phyloP scores from a whole-genome alignment of 768 basidiomycete genomes.

The Mycena floridula region DNA sequence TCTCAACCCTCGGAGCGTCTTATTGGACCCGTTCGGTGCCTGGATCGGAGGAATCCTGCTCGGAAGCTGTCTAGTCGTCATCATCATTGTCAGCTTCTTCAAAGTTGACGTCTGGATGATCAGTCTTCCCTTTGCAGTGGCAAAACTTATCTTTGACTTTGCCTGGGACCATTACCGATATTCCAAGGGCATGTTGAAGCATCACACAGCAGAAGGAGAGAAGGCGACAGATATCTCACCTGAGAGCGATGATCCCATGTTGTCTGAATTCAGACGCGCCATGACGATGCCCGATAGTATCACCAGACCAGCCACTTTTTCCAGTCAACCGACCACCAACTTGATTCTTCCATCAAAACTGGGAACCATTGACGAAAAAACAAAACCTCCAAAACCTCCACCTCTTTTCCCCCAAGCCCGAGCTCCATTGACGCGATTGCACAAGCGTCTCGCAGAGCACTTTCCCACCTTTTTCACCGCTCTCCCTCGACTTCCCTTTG shows the following conservation, averaged over 20 bases:
- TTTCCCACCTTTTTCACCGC: slow-evolving; percentile 73
- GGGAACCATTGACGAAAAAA: not conserved
- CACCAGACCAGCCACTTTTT: not conserved
- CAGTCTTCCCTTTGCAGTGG: slow-evolving; percentile 70
- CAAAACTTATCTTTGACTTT: slow-evolving; percentile 67
- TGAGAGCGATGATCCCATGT: slow-evolving; percentile 9
- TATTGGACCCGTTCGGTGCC: slow-evolving; percentile 72
- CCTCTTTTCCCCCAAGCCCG: not conserved
- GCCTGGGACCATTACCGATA: slow-evolving; percentile 50
- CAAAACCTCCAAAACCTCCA: not conserved
- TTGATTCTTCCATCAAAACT: slow-evolving; percentile 4
- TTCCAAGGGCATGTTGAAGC: slow-evolving; percentile 19
- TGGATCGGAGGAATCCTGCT: slow-evolving; percentile 67
- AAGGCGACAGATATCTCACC: slow-evolving; percentile 9
- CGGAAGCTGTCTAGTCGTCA: slow-evolving; percentile 57
- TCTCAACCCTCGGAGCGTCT: slow-evolving; percentile 49
- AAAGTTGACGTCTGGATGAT: slow-evolving; percentile 81
- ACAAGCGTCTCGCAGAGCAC: slow-evolving; percentile 18
- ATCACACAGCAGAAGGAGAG: slow-evolving; percentile 12
- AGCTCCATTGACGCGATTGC: not conserved
- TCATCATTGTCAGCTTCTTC: slow-evolving; percentile 72
- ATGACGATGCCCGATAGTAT: slow-evolving; percentile 3
- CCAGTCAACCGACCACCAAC: not conserved
- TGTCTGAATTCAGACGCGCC: slow-evolving; percentile 7
- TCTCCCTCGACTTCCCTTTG: slow-evolving; percentile 67